Evolutionary conservation across 345 rosid genomes (phyloP), one percentile per base, ranked within the genome.

Genomic region (Adansonia digitata): DNA sequence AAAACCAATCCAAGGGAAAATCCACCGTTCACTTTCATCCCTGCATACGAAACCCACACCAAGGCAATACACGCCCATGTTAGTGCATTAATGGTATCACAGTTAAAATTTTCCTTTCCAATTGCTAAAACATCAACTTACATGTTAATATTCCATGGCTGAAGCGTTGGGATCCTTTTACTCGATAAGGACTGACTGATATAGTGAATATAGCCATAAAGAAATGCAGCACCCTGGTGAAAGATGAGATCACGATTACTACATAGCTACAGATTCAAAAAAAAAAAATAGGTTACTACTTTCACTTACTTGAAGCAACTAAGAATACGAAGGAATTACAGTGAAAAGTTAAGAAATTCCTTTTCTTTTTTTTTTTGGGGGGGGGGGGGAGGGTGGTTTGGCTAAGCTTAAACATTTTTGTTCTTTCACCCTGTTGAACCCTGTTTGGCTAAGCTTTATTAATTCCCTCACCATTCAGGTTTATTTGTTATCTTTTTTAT

Each of bases 11-110:
- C 97, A 29, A 22, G 99, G 99, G 79, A 95, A 93, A 75, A 95
- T 85, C 99, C 99, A 93, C 98, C 99, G 90, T 79, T 93, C 99
- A 76, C 97, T 92, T 78, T 95, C 99, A 79, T 94, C 98, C 97
- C 99, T 95, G 93, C 89, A 82, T 53, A 76, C 72, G 76, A 63
- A 68, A 72, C 63, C n/a, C 15, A 12, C 27, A 27, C 52, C 11
- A 78, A 52, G 61, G 18, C 18, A 15, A 52, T 35, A 7, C 31
- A 42, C 40, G 72, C 72, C 74, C 27, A 48, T 39, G 75, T 75
- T 69, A 75, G 22, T 55, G 27, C 7, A 26, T 24, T 11, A 2
- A 48, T 48, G 10, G 22, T 39, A 15, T 27, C 34, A 14, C 14
- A 39, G 15, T 10, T 27, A 45, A 24, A 27, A 27, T 49, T 15